Conservation (phyloP, 164 flowering plant genomes). For the Santalum album region DNA sequence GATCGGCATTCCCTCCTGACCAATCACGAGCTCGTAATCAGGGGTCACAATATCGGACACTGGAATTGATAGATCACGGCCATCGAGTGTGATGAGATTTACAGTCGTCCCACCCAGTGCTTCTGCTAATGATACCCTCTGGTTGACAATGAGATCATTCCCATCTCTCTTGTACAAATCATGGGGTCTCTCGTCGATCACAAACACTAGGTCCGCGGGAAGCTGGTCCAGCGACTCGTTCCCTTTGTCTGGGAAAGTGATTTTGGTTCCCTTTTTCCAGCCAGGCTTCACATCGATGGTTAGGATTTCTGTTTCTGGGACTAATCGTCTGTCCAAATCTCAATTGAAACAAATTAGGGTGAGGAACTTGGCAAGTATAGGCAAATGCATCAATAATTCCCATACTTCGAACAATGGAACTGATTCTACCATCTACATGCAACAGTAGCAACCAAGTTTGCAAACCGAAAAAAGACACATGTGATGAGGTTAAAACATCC, state of each 20-base stretch:
- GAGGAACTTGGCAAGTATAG: background rate
- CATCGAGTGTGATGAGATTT: constrained; percentile 41
- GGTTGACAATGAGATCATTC: constrained; percentile 39
- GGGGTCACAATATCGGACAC: constrained; percentile 47
- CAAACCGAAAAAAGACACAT: background rate
- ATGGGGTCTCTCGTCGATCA: constrained; percentile 62
- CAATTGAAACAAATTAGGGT: background rate
- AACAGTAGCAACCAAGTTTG: background rate
- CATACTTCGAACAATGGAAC: background rate
- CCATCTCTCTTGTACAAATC: constrained; percentile 42
- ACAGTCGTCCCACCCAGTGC: constrained; percentile 52
- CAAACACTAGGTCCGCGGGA: constrained; percentile 60
- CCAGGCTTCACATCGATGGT: constrained; percentile 64
- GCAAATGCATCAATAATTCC: no score
- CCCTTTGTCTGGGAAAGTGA: constrained; percentile 63
- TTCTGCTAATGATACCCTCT: constrained; percentile 37
- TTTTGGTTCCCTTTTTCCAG: constrained; percentile 71
- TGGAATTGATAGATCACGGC: constrained; percentile 33
- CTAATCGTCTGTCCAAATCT: constrained; percentile 15
- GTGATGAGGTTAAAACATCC: background rate
- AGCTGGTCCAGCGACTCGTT: constrained; percentile 50
- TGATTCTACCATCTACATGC: background rate
- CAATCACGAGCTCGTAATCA: constrained; percentile 39
- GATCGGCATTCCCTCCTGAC: constrained; percentile 59
- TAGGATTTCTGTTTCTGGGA: constrained; percentile 41